These are phyloP conservation scores for thale cress (Arabidopsis thaliana) DNA, from an alignment of 345 rosid species.

Conservation along the genomic window TAIR10.1 NC_003071.7:17472001-17472500, in stretches of 20 bases:
- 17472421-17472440: slow-evolving; percentile 81
- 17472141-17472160: slow-evolving; percentile 80
- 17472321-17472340: slow-evolving; percentile 35
- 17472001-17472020: slow-evolving; percentile 86
- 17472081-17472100: slow-evolving; percentile 28
- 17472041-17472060: slow-evolving; percentile 80
- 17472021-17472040: slow-evolving; percentile 92
- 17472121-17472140: slow-evolving; percentile 66
- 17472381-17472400: slow-evolving; percentile 15
- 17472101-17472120: slow-evolving; percentile 37
- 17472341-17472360: slow-evolving; percentile 58
- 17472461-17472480: background rate
- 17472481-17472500: slow-evolving; percentile 16
- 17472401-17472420: slow-evolving; percentile 38
- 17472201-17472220: slow-evolving; percentile 22
- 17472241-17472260: slow-evolving; percentile 49
- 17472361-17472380: slow-evolving; percentile 53
- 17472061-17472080: slow-evolving; percentile 35
- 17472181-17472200: slow-evolving; percentile 36
- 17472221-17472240: slow-evolving; percentile 14
- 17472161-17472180: slow-evolving; percentile 41
- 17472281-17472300: slow-evolving; percentile 89
- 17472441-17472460: slow-evolving; percentile 43
- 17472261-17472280: slow-evolving; percentile 87
- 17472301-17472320: slow-evolving; percentile 74